Percentiles rank a stretch among this genome's conserved stretches.
Evolutionary conservation across 768 basidiomycete species (phyloP).

Genomic region (Collybia mongolica): DNA sequence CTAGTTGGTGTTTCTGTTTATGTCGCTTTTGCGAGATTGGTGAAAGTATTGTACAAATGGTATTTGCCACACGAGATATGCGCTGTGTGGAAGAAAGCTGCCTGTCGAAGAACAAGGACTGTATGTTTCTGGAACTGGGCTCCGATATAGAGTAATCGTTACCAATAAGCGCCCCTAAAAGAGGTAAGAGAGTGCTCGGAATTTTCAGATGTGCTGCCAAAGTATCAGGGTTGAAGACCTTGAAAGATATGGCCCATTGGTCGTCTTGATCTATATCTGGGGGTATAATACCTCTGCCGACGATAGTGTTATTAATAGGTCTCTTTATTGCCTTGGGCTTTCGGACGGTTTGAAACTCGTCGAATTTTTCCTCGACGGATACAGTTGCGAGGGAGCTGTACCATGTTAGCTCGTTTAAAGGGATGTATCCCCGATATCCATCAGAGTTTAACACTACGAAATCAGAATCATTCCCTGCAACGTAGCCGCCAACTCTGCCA

Average conservation of each 20-base stretch:
- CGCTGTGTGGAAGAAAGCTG: conserved; percentile 57
- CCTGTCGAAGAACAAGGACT: conserved; percentile 68
- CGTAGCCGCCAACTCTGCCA: conserved; percentile 68
- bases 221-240: conserved; percentile 57
- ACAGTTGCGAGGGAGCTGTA: conserved; percentile 24
- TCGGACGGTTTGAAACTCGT: conserved; percentile 60
- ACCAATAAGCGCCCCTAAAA: conserved; percentile 76
- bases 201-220: conserved; percentile 68
- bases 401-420: conserved; percentile 79
- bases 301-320: conserved; percentile 18
- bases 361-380: conserved; percentile 32
- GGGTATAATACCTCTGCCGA: conserved; percentile 49
- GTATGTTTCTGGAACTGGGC: conserved; percentile 47
- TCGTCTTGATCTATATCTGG: conserved; percentile 39
- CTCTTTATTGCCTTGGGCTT: conserved; percentile 53
- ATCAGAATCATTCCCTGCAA: conserved; percentile 80
- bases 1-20: conserved; percentile 54
- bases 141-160: conserved; percentile 71
- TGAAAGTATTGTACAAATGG: conserved; percentile 53
- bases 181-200: conserved; percentile 69
- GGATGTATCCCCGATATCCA: conserved; percentile 76
- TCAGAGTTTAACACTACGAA: conserved; percentile 77
- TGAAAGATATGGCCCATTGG: conserved; percentile 50
- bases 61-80: conserved; percentile 61
- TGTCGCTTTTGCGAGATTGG: conserved; percentile 43